phyloP scores from a whole-genome alignment of 306 rosid species.

The Cucurbita ficifolia region DNA sequence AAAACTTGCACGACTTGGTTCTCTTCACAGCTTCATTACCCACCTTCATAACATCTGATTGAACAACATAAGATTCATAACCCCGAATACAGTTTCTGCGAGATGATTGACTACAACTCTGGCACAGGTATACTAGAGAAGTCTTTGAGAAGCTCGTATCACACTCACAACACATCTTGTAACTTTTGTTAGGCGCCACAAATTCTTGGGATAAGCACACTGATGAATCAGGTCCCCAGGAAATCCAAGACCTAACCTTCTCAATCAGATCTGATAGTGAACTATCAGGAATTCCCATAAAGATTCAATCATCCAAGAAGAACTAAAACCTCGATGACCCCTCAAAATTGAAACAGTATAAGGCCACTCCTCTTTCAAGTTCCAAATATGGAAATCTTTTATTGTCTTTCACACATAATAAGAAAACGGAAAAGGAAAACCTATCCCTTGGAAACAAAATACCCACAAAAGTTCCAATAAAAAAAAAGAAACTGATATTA shows the following conservation, averaged over 20 bases:
- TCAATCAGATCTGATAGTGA: constrained; percentile 53
- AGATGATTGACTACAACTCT: constrained; percentile 53
- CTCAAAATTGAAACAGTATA: constrained; percentile 9
- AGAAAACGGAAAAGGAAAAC: constrained; percentile 17
- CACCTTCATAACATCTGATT: constrained; percentile 14
- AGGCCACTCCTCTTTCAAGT: constrained; percentile 10
- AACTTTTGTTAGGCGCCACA: constrained; percentile 32
- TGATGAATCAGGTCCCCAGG: constrained; percentile 30
- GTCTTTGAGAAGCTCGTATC: constrained; percentile 15
- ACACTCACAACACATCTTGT: constrained; percentile 65
- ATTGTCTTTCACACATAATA: constrained; percentile 18
- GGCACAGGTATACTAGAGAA: constrained; percentile 37
- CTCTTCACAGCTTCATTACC: constrained; percentile 19
- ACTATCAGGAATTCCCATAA: constrained; percentile 93
- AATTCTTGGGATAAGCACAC: constrained; percentile 23
- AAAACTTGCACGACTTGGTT: constrained; percentile 44
- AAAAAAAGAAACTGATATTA: constrained; percentile 11
- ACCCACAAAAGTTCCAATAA: constrained; percentile 19
- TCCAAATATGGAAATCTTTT: constrained; percentile 14
- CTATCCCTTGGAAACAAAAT: constrained; percentile 16
- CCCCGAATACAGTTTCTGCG: constrained; percentile 50
- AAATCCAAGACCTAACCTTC: constrained; percentile 54
- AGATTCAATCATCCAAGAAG: constrained; percentile 26
- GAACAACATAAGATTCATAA: constrained; percentile 28
- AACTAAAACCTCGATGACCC: constrained; percentile 17